Conservation (phyloP, 768 basidiomycete genomes). For the Symmetrospora coprosmae region DNA sequence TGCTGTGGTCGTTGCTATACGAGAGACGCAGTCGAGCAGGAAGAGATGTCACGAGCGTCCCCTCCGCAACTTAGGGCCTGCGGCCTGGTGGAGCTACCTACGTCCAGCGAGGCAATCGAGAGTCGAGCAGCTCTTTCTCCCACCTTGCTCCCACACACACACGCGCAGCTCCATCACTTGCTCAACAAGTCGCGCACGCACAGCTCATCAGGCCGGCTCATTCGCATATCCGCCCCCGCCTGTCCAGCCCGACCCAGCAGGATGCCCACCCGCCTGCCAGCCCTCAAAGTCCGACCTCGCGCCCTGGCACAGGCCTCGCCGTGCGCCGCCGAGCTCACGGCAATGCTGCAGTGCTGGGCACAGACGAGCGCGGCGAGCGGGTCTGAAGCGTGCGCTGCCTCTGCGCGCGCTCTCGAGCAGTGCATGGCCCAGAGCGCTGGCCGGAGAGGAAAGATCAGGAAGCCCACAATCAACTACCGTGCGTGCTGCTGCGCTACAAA, state of each 20-base stretch:
- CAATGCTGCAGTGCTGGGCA: slow-evolving; percentile 16
- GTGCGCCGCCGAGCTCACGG: slow-evolving; percentile 11
- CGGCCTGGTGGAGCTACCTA: too few relatives aligned
- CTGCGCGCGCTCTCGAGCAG: background rate
- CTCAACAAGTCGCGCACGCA: too few relatives aligned
- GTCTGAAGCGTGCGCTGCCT: background rate
- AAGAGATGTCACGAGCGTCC: too few relatives aligned
- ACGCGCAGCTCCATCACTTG: too few relatives aligned
- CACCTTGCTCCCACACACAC: too few relatives aligned
- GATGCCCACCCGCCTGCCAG: slow-evolving; percentile 9
- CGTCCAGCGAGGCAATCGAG: too few relatives aligned
- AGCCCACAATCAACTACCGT: slow-evolving; percentile 21
- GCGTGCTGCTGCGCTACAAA: background rate
- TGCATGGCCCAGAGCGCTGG: slow-evolving; percentile 12
- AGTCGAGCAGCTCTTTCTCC: too few relatives aligned
- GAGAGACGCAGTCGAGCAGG: too few relatives aligned
- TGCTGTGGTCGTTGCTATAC: background rate
- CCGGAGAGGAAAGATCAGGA: slow-evolving; percentile 10
- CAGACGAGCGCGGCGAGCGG: background rate
- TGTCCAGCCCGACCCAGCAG: too few relatives aligned
- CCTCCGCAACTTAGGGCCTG: too few relatives aligned
- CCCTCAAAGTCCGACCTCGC: slow-evolving; percentile 14
- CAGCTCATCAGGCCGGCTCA: too few relatives aligned
- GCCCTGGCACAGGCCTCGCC: slow-evolving; percentile 8
- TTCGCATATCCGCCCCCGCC: too few relatives aligned